Evolutionary conservation across 2,329 filamentous ascomycete genomes (phyloP).

Genomic region (Dissoconium aciculare): DNA sequence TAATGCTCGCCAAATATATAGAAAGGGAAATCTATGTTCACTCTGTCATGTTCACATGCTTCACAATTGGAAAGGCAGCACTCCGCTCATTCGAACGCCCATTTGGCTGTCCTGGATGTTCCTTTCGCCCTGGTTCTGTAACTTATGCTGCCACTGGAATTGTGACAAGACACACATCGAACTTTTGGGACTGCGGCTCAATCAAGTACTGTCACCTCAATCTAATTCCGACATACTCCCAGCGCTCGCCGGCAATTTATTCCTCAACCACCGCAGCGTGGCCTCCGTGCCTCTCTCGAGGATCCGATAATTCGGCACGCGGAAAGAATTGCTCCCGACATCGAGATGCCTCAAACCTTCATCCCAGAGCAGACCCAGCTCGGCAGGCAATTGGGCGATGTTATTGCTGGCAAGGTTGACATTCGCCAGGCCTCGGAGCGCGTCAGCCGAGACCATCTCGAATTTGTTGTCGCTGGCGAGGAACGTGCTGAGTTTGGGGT

Average conservation of each 20-base stretch:
- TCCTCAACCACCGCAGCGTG: conserved; percentile 64
- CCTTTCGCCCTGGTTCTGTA: no score
- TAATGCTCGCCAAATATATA: no score
- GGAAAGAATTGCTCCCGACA: conserved; percentile 72
- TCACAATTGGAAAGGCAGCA: no score
- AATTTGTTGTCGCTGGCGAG: conserved; percentile 69
- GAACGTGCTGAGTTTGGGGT: conserved; percentile 56
- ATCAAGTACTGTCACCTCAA: no score
- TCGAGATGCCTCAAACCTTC: conserved; percentile 52
- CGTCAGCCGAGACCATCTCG: conserved; percentile 49
- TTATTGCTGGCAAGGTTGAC: conserved; percentile 77
- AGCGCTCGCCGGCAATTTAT: conserved; percentile 23
- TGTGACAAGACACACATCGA: no score
- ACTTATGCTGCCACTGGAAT: no score
- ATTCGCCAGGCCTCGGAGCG: conserved; percentile 57
- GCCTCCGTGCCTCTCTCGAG: conserved; percentile 79
- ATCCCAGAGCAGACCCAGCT: conserved; percentile 61
- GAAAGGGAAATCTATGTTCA: no score
- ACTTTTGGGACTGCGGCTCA: no score
- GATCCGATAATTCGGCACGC: conserved; percentile 71
- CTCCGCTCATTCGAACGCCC: no score
- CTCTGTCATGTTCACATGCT: no score
- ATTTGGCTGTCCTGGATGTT: no score
- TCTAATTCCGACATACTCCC: no score
- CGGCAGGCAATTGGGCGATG: conserved; percentile 64